These are phyloP conservation scores for Gentiana macrophylla DNA, from an alignment of 257 asterid species.

Conservation along the genomic window DNA sequence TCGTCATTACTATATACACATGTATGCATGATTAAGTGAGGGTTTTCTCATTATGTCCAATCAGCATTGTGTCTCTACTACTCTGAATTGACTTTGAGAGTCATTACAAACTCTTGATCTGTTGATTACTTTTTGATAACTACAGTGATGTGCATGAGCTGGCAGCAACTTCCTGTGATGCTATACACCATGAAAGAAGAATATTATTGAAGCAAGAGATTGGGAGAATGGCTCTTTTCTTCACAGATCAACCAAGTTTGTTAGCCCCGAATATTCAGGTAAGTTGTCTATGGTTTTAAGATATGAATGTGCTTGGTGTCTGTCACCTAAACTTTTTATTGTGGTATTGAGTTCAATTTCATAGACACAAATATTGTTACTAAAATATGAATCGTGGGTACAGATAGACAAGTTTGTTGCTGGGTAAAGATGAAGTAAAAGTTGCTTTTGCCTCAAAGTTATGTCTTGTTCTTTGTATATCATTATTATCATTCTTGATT, in stretches of 20 bases:
- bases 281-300: neutral
- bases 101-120: conserved; percentile 4
- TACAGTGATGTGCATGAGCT: conserved; percentile 96
- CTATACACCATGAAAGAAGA: conserved; percentile 87
- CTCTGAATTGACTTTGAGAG: too few relatives aligned
- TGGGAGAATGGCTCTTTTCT: conserved; percentile 95
- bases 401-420: neutral
- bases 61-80: too few relatives aligned
- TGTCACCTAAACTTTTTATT: neutral
- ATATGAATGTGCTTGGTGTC: neutral
- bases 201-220: conserved; percentile 92
- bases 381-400: neutral
- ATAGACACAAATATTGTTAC: too few relatives aligned
- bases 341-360: neutral
- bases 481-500: too few relatives aligned
- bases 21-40: too few relatives aligned
- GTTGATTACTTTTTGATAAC: conserved; percentile 18
- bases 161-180: conserved; percentile 75
- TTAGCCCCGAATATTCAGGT: conserved; percentile 99
- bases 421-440: neutral
- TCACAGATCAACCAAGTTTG: conserved; percentile 95
- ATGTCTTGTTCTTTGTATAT: neutral
- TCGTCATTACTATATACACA: too few relatives aligned
- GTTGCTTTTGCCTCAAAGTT: neutral
- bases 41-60: too few relatives aligned